Evolutionary conservation across 2,329 filamentous ascomycete species (phyloP).

Genomic region (Monosporascus sp.): DNA sequence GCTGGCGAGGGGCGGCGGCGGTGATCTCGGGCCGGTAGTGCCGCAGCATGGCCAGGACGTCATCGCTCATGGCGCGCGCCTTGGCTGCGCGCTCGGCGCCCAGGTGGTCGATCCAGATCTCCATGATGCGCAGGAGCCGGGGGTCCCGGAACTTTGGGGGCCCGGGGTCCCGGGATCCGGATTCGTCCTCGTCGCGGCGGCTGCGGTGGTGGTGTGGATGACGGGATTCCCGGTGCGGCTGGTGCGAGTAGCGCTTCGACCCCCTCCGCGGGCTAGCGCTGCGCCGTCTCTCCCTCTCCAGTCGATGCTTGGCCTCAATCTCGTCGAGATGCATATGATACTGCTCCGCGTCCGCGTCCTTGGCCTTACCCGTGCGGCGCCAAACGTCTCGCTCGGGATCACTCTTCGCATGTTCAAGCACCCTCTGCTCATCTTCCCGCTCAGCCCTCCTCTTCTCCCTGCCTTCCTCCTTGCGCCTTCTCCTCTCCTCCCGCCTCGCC

Average conservation of each 20-base stretch:
- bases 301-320: neutral
- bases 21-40: slow-evolving; percentile 10
- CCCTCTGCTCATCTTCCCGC: neutral
- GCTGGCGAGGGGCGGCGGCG: slow-evolving; percentile 11
- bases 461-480: neutral
- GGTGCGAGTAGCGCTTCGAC: no score
- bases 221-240: neutral
- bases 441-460: neutral
- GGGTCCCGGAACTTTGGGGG: slow-evolving; percentile 17
- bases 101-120: slow-evolving; percentile 38
- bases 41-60: slow-evolving; percentile 14
- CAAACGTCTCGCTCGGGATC: neutral
- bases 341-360: neutral
- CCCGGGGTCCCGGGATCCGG: neutral
- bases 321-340: neutral
- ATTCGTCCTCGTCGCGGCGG: neutral
- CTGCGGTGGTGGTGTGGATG: neutral
- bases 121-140: slow-evolving; percentile 34
- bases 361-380: neutral
- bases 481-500: neutral
- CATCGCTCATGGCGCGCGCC: slow-evolving; percentile 16
- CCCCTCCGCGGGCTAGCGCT: no score
- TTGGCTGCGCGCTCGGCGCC: slow-evolving; percentile 12
- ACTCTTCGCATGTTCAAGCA: neutral
- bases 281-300: no score